Conservation (phyloP, 495 filamentous ascomycete genomes). For the Annulohypoxylon maeteangense region DNA sequence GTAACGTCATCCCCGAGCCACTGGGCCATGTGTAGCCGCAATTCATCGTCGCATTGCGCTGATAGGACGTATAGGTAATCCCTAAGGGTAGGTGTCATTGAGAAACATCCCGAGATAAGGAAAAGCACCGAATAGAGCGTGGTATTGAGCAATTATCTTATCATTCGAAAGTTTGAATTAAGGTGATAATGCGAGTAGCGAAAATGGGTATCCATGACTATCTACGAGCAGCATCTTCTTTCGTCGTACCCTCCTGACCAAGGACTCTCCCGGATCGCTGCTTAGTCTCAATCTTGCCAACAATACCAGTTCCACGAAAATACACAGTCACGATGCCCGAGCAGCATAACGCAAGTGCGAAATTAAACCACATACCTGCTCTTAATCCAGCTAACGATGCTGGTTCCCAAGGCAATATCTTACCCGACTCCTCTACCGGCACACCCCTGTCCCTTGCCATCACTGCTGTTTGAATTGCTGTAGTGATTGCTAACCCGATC, state of each 20-base stretch:
- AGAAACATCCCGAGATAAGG: constrained; percentile 19
- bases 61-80: constrained; percentile 17
- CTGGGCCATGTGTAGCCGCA: background rate
- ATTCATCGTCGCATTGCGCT: background rate
- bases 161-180: background rate
- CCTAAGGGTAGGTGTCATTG: constrained; percentile 9
- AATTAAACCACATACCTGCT: constrained; percentile 65
- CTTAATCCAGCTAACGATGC: constrained; percentile 62
- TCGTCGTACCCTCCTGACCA: constrained; percentile 5
- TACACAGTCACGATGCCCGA: constrained; percentile 52
- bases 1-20: constrained; percentile 6
- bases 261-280: constrained; percentile 5
- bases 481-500: constrained; percentile 66
- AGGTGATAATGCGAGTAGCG: background rate
- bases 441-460: constrained; percentile 56
- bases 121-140: constrained; percentile 26
- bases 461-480: constrained; percentile 66
- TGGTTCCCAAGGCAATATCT: constrained; percentile 50
- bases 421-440: constrained; percentile 51
- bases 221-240: constrained; percentile 13
- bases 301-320: constrained; percentile 58
- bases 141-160: background rate
- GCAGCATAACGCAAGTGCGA: constrained; percentile 52
- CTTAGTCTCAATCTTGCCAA: constrained; percentile 51
- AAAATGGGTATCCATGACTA: constrained; percentile 8